Evolutionary conservation across 1,284 basidiomycete species (phyloP), one percentile per base, ranked within the genome.

Genomic region (Agroathelia rolfsii): DNA sequence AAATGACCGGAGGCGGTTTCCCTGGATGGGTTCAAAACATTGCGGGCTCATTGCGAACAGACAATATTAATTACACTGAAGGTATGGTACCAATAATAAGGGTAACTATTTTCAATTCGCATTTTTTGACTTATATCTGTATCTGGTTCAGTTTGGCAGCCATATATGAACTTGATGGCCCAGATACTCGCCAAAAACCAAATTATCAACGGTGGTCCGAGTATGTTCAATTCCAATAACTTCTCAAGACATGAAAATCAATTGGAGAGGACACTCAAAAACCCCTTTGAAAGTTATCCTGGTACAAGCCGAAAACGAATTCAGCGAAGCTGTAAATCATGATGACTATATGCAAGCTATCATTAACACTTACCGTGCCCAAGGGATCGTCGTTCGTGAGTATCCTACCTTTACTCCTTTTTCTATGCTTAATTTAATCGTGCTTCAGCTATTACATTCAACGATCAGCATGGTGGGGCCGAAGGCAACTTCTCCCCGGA

Each of bases 231-330:
- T 24, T 12, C 17, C 19, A 29, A 19, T 28, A 28, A 17, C 19
- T 8, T 28, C 9, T 20, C n/a, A 17, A n/a, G n/a, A n/a, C n/a
- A n/a, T n/a, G n/a, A n/a, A n/a, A n/a, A n/a, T n/a, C n/a, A n/a
- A n/a, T n/a, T n/a, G n/a, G n/a, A n/a, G n/a, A n/a, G n/a, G n/a
- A n/a, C n/a, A n/a, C n/a, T 34, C 12, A n/a, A n/a, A n/a, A n/a
- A n/a, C n/a, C n/a, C n/a, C 13, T 30, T 22, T 24, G 6, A 4
- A 32, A 66, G 64, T 72, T 35, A 68, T 75, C 36, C 60, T 72
- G 19, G 66, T 73, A 3, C 72, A 72, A 45, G 66, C 70, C 3
- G 72, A 74, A 41, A 76, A 74, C 34, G 72, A 74, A 48, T 76
- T 59, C 48, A 65, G 58, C 34, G 62, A 53, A 18, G 60, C 64